These are phyloP conservation scores for Trametes sp. DNA, from an alignment of 1,284 basidiomycete genomes.

Conservation along the genomic window DNA sequence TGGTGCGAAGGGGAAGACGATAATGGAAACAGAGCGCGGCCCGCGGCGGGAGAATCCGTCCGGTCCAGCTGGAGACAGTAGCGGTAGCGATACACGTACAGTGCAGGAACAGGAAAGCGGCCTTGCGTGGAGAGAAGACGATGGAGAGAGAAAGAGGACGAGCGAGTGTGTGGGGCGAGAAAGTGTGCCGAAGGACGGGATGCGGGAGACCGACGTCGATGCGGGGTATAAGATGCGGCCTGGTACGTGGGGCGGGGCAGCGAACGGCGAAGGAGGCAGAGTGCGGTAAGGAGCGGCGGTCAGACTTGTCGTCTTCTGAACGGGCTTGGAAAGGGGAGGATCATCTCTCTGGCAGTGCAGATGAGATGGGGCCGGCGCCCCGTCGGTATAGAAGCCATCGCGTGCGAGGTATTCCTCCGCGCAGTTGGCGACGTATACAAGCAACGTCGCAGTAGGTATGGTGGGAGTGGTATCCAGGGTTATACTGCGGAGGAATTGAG, in stretches of 20 bases:
- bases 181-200: slow-evolving; percentile 14
- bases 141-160: neutral
- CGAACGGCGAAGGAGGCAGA: slow-evolving; percentile 9
- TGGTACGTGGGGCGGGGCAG: slow-evolving; percentile 10
- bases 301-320: slow-evolving; percentile 20
- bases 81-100: slow-evolving; percentile 29
- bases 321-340: neutral
- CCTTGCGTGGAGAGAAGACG: slow-evolving; percentile 22
- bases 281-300: slow-evolving; percentile 19
- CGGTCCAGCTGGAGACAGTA: slow-evolving; percentile 25
- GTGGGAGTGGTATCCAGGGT: slow-evolving; percentile 10
- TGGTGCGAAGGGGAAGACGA: slow-evolving; percentile 7
- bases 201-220: slow-evolving; percentile 29
- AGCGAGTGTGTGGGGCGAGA: slow-evolving; percentile 9
- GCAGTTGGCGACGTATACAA: neutral
- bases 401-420: slow-evolving; percentile 2
- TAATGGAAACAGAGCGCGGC: slow-evolving; percentile 26
- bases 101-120: slow-evolving; percentile 23
- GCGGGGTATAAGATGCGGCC: slow-evolving; percentile 32
- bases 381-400: neutral
- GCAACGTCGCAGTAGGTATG: neutral
- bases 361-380: slow-evolving; percentile 5
- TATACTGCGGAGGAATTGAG: slow-evolving; percentile 75
- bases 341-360: slow-evolving; percentile 12
- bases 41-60: slow-evolving; percentile 24